Evolutionary conservation across 352 stramenopile species (phyloP), one percentile per base, ranked within the genome.

Genomic region (Phytophthora lateralis): DNA sequence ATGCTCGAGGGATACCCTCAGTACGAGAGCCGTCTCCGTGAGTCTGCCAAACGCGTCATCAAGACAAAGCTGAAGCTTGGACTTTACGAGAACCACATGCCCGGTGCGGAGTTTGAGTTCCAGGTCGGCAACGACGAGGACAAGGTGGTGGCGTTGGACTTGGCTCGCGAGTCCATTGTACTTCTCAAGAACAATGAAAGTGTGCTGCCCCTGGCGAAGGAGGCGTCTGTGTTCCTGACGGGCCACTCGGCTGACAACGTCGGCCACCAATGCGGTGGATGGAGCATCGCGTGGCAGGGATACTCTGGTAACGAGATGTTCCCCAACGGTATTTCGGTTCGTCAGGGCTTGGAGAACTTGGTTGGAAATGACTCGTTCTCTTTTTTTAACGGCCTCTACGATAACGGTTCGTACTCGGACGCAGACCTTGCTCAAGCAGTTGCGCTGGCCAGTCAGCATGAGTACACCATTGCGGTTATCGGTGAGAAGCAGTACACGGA

Each of bases 251-350:
- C 75, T 3, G 74, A 92, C 45, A 75, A 88, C 42, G 76, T 90
- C 10, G 83, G 80, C 0, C 63, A 84, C 41, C 63, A 89, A 6
- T 90, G 81, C 10, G 83, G 83, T 49, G 83, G 83, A 3, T 96
- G 89, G 89, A 82, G 78, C 1, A 66, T 93, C 29, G 73, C 84
- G 35, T 97, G 89, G 89, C 88, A 96, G 55, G 89, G 85, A 8
- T 76, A 81, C 42, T 79, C 80, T 4, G 78, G 82, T 14, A 89
- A 88, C 44, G 55, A 53, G 12, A 74, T 85, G 67, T 76, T 78
- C 65, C 78, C 62, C 26, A 80, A 88, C 52, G 79, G 79, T 15
- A 39, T 78, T 11, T 75, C 75, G 1, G 62, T 90, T 32, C 82
- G 76, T 43, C 43, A 83, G 20, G 79, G 71, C 4, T 71, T 90